Percentiles rank a stretch among this genome's conserved stretches.
These are phyloP conservation scores for Lupinus albus DNA, from an alignment of 306 rosid genomes.

Conservation along the genomic window DNA sequence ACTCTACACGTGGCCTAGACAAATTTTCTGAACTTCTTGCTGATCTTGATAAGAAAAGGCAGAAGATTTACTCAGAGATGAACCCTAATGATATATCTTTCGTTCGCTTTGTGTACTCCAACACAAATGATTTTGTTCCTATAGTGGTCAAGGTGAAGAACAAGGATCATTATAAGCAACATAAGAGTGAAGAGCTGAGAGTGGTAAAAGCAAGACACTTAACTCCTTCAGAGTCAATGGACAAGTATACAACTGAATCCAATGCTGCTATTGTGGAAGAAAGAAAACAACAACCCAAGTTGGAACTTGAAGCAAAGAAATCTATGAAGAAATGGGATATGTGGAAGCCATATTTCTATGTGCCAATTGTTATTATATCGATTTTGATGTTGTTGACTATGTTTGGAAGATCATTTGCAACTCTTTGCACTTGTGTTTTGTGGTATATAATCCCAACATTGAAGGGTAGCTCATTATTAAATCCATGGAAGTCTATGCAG, in stretches of 20 bases:
- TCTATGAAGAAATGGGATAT: constrained; percentile 26
- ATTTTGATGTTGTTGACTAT: constrained; percentile 56
- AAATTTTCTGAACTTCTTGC: constrained; percentile 76
- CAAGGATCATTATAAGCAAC: constrained; percentile 44
- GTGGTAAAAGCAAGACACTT: constrained; percentile 39
- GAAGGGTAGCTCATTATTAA: constrained; percentile 39
- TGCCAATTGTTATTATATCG: constrained; percentile 54
- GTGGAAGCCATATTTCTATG: constrained; percentile 58
- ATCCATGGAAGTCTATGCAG: constrained; percentile 24
- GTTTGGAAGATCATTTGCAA: constrained; percentile 67
- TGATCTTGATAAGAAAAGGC: constrained; percentile 79
- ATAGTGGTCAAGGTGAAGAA: constrained; percentile 70
- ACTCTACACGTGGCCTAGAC: constrained; percentile 77
- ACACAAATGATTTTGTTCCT: constrained; percentile 71
- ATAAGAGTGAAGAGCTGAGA: constrained; percentile 47
- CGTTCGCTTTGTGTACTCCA: constrained; percentile 69
- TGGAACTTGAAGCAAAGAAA: constrained; percentile 1
- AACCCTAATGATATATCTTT: constrained; percentile 61
- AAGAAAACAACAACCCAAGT: constrained; percentile 23
- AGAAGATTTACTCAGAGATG: constrained; percentile 62
- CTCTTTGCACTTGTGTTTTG: constrained; percentile 57
- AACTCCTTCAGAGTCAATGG: constrained; percentile 16
- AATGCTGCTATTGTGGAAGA: constrained; percentile 33
- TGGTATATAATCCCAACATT: constrained; percentile 71
- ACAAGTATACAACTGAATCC: constrained; percentile 21